Conservation (phyloP, 768 basidiomycete species). For the Cystofilobasidium bisporidii region DNA sequence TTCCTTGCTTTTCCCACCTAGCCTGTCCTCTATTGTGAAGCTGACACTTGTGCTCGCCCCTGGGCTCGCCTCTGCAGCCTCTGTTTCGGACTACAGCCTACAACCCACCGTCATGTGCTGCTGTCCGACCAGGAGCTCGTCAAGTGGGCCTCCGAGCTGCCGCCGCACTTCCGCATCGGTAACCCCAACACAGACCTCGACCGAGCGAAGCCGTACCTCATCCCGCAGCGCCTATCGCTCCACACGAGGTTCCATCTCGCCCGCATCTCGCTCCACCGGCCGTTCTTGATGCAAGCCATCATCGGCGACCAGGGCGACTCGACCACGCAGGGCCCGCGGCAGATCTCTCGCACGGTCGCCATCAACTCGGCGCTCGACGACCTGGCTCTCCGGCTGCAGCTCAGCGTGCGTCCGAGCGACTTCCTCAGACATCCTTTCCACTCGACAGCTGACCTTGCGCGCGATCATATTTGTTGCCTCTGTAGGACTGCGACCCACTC, state of each 20-base stretch:
- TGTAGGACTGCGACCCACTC: neutral
- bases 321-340: too few relatives aligned
- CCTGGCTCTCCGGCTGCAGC: slow-evolving; percentile 26
- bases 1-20: too few relatives aligned
- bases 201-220: slow-evolving; percentile 18
- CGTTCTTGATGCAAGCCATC: slow-evolving; percentile 30
- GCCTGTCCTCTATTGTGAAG: too few relatives aligned
- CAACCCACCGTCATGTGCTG: slow-evolving; percentile 28
- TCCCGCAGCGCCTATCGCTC: slow-evolving; percentile 30
- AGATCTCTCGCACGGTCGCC: slow-evolving; percentile 27
- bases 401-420: slow-evolving; percentile 27
- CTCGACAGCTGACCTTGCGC: neutral
- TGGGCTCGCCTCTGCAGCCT: too few relatives aligned
- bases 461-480: neutral
- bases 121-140: slow-evolving; percentile 28
- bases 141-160: slow-evolving; percentile 28
- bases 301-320: neutral
- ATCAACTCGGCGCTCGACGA: slow-evolving; percentile 30
- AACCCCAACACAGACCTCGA: slow-evolving; percentile 28
- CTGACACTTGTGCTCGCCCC: too few relatives aligned
- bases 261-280: slow-evolving; percentile 31
- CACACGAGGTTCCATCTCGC: slow-evolving; percentile 32
- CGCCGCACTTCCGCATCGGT: slow-evolving; percentile 31
- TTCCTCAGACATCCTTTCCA: slow-evolving; percentile 21
- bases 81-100: slow-evolving; percentile 27